phyloP scores from a whole-genome alignment of 306 rosid species.

The Albizia julibrissin region DNA sequence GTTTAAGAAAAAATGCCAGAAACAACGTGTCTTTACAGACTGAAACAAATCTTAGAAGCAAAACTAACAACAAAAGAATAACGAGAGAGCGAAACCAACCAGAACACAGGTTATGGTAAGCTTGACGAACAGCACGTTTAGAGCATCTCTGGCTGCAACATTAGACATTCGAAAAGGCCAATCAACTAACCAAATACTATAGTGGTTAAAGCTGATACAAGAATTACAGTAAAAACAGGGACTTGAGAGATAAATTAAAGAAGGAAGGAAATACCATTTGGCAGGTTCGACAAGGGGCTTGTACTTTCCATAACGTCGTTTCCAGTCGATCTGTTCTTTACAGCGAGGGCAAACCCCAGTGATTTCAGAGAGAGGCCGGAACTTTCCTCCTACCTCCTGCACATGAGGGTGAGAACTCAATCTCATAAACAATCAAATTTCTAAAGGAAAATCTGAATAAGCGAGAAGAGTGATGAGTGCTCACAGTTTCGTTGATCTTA shows the following conservation, averaged over 20 bases:
- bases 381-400: constrained; percentile 88
- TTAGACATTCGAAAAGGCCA: constrained; percentile 2
- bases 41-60: background rate
- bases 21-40: constrained; percentile 16
- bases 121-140: constrained; percentile 89
- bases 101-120: constrained; percentile 75
- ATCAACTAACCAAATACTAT: background rate
- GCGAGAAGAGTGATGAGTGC: background rate
- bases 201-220: background rate
- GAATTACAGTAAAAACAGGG: background rate
- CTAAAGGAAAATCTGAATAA: background rate
- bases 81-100: constrained; percentile 46
- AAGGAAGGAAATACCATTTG: constrained; percentile 52
- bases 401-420: background rate
- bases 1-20: constrained; percentile 15
- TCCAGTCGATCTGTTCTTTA: constrained; percentile 89
- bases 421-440: background rate
- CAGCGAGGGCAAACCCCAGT: constrained; percentile 92
- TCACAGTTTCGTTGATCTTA: constrained; percentile 86
- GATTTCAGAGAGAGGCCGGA: constrained; percentile 72
- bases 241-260: background rate
- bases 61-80: background rate
- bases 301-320: constrained; percentile 88
- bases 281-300: constrained; percentile 79
- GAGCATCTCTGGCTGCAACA: constrained; percentile 75